phyloP scores from a whole-genome alignment of 176 grass and related monocot genomes.

The Poa annua region DNA sequence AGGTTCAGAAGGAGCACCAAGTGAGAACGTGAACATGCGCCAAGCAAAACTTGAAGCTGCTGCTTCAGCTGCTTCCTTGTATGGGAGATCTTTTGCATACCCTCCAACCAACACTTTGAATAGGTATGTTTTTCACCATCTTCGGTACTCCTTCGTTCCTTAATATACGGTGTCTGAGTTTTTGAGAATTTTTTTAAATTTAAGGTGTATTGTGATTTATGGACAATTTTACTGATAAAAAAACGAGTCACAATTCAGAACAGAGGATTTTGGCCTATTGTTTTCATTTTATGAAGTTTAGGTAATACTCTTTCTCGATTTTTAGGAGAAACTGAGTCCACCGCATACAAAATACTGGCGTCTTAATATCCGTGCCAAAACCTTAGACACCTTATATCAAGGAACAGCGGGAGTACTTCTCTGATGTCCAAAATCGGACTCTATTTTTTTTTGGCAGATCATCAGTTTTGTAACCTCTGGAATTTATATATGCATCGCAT shows the following conservation, averaged over 20 bases:
- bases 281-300: too few species aligned
- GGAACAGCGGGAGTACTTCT: background rate
- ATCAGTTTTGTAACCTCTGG: background rate
- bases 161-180: too few species aligned
- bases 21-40: constrained; percentile 55
- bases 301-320: too few species aligned
- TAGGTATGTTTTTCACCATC: constrained; percentile 40
- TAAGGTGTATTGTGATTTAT: too few species aligned
- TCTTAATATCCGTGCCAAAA: too few species aligned
- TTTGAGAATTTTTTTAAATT: too few species aligned
- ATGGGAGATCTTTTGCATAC: constrained; percentile 78
- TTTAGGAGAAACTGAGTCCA: too few species aligned
- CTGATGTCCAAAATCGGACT: background rate
- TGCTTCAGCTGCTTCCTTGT: constrained; percentile 72
- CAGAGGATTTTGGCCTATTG: too few species aligned
- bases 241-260: too few species aligned
- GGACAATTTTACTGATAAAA: too few species aligned
- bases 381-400: too few species aligned
- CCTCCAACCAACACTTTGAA: constrained; percentile 45
- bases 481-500: background rate
- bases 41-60: constrained; percentile 76
- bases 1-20: constrained; percentile 36
- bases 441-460: background rate
- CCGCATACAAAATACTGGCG: too few species aligned
- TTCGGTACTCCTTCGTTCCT: background rate